These are phyloP conservation scores for Aspergillus pseudoviridinutans DNA, from an alignment of 2,329 filamentous ascomycete species.

Conservation along the genomic window DNA sequence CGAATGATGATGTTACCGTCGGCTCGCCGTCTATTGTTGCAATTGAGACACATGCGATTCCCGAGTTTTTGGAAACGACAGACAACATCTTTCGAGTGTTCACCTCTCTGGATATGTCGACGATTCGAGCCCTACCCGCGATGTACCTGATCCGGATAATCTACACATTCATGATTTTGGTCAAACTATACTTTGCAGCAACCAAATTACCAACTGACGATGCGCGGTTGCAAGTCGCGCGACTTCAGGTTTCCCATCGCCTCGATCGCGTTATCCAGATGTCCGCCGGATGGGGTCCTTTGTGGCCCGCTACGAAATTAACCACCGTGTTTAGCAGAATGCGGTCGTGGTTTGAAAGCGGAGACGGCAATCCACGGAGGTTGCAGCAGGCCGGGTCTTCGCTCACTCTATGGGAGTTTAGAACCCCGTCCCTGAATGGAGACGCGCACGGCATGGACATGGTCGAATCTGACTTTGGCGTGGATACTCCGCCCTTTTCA, in stretches of 20 bases:
- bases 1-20: not conserved
- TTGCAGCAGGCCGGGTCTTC: too few species aligned
- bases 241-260: not conserved
- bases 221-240: not conserved
- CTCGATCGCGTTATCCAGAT: not conserved
- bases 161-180: not conserved
- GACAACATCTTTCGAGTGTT: not conserved
- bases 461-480: too few species aligned
- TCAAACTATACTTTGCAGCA: conserved; percentile 2
- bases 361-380: not conserved
- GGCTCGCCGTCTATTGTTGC: not conserved
- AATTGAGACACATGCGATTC: not conserved
- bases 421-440: too few species aligned
- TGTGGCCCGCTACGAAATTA: conserved; percentile 2
- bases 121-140: not conserved
- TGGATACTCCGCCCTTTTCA: too few species aligned
- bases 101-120: conserved; percentile 2
- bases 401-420: too few species aligned
- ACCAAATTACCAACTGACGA: not conserved
- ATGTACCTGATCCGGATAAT: conserved; percentile 3
- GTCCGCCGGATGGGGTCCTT: not conserved
- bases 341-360: not conserved
- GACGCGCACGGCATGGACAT: too few species aligned
- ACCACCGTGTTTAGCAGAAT: not conserved
- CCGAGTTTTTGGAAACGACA: not conserved